A percentile compares a stretch with the other conserved stretches of the same genome.
These are phyloP conservation scores for Betula pendula DNA, from an alignment of 306 rosid species.

Conservation along the genomic window DNA sequence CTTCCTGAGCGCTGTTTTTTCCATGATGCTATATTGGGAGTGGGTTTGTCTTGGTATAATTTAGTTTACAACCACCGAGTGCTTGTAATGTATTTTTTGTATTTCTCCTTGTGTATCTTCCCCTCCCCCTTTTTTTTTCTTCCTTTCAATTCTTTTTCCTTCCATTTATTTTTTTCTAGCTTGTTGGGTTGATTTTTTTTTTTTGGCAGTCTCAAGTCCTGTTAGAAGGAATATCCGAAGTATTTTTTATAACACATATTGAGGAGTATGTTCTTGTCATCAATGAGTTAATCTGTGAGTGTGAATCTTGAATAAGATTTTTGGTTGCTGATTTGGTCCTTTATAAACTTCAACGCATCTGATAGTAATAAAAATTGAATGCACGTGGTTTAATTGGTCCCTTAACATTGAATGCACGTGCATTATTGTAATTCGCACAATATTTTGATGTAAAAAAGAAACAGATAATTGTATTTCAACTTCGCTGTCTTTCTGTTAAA, in stretches of 20 bases:
- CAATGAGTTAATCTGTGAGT: not conserved
- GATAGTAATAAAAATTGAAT: no score
- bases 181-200: conserved; percentile 10
- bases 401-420: not conserved
- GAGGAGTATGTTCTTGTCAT: conserved; percentile 23
- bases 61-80: conserved; percentile 32
- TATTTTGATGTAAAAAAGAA: not conserved
- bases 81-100: conserved; percentile 62
- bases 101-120: conserved; percentile 52
- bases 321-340: not conserved
- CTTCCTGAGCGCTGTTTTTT: conserved; percentile 36
- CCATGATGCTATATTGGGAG: conserved; percentile 36
- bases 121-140: conserved; percentile 6
- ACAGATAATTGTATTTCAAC: no score
- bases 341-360: not conserved
- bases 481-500: no score
- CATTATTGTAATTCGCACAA: not conserved
- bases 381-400: no score
- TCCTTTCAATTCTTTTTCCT: not conserved
- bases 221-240: not conserved
- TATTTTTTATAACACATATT: not conserved
- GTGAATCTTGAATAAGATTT: conserved; percentile 1
- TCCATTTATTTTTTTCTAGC: not conserved
- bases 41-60: conserved; percentile 38
- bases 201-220: conserved; percentile 11